These are phyloP conservation scores for Avena atlantica DNA, from an alignment of 176 grass and related monocot genomes.

Conservation along the genomic window DNA sequence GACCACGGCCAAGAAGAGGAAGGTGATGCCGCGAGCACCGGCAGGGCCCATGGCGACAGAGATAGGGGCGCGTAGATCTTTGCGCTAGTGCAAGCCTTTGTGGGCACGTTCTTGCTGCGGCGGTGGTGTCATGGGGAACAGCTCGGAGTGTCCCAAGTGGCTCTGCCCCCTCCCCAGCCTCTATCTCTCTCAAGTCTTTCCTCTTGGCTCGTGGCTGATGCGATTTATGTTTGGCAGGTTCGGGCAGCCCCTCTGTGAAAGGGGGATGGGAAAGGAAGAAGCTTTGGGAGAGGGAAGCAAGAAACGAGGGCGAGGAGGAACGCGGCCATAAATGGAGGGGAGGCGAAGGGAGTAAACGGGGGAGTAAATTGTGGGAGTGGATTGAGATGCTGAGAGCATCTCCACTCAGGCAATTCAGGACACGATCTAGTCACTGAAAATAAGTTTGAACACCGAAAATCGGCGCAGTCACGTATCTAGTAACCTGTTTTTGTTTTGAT, in stretches of 20 bases:
- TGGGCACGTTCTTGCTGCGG: background rate
- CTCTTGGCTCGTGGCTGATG: conserved; percentile 24
- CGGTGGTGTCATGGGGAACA: conserved; percentile 46
- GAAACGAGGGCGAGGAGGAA: background rate
- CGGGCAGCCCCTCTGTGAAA: conserved; percentile 28
- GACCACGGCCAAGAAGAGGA: conserved; percentile 30
- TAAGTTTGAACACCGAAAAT: too few species aligned
- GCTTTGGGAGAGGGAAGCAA: background rate
- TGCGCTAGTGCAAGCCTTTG: conserved; percentile 19
- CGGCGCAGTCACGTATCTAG: too few species aligned
- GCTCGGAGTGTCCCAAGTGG: conserved; percentile 38
- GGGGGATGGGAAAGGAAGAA: background rate
- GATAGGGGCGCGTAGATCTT: conserved; percentile 4
- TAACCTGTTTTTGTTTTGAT: too few species aligned
- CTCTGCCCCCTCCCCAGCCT: background rate
- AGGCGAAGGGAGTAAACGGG: conserved; percentile 33
- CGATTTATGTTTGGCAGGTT: conserved; percentile 36
- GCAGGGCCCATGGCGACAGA: conserved; percentile 26
- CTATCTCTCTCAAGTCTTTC: background rate
- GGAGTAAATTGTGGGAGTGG: conserved; percentile 45
- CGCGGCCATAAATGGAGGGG: conserved; percentile 47
- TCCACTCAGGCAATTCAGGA: too few species aligned
- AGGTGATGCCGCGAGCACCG: background rate
- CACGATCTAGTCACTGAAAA: too few species aligned
- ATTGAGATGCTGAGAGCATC: background rate